A percentile compares a stretch with the other conserved stretches of the same genome.
These are phyloP conservation scores for Fusarium foetens DNA, from an alignment of 2,329 filamentous ascomycete genomes.

Conservation along the genomic window DNA sequence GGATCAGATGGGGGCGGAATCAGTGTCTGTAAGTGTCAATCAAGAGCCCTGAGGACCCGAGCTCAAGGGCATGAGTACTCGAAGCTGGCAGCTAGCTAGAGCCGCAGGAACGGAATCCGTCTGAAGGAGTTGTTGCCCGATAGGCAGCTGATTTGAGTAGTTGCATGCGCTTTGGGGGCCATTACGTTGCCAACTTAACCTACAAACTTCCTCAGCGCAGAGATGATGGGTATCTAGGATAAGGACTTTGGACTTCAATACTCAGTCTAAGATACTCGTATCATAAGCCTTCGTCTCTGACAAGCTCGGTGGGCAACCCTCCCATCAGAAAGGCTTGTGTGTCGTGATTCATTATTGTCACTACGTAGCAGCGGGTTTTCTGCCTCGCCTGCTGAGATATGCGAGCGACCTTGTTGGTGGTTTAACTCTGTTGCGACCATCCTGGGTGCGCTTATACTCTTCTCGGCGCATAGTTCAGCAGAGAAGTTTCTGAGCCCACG, in stretches of 20 bases:
- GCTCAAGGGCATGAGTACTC: background rate
- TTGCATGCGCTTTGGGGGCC: background rate
- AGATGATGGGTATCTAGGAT: background rate
- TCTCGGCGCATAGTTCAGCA: background rate
- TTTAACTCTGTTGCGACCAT: background rate
- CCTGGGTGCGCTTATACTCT: accelerated
- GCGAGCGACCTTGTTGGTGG: background rate
- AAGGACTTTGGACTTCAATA: background rate
- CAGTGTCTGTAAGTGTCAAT: background rate
- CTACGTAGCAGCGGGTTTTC: background rate
- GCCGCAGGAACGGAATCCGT: background rate
- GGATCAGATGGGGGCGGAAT: background rate
- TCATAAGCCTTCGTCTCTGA: background rate
- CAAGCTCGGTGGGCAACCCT: background rate
- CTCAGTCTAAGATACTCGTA: background rate
- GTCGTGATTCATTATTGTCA: background rate
- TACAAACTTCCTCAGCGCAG: background rate
- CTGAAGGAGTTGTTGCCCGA: background rate
- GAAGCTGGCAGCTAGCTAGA: background rate
- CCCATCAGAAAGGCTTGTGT: background rate
- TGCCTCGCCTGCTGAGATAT: background rate
- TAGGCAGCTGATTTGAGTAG: no score
- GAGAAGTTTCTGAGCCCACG: background rate
- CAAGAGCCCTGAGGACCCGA: background rate
- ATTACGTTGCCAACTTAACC: background rate